These are phyloP conservation scores for Russula olivacea DNA, from an alignment of 768 basidiomycete genomes.

Conservation along the genomic window DNA sequence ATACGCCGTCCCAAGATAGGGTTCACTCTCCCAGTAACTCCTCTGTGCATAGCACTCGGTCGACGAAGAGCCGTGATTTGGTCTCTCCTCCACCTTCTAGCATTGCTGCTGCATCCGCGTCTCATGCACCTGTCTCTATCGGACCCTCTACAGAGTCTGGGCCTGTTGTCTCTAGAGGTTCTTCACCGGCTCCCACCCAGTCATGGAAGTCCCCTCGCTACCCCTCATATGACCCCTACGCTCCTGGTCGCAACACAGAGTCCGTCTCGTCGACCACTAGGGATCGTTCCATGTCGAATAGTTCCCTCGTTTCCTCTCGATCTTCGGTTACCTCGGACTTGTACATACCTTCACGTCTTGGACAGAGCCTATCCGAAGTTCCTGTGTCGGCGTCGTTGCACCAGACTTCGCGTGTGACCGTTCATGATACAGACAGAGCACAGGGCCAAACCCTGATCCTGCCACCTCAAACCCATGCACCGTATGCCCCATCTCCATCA, in stretches of 20 bases:
- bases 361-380: slow-evolving; percentile 16
- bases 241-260: slow-evolving; percentile 13
- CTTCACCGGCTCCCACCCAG: slow-evolving; percentile 24
- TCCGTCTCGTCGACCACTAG: slow-evolving; percentile 4
- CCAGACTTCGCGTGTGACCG: slow-evolving; percentile 6
- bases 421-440: slow-evolving; percentile 16
- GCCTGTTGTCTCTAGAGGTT: slow-evolving; percentile 19
- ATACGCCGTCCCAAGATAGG: slow-evolving; percentile 6
- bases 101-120: slow-evolving; percentile 15
- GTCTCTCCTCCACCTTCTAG: slow-evolving; percentile 15
- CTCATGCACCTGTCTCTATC: slow-evolving; percentile 22
- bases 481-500: slow-evolving; percentile 83
- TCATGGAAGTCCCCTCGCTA: slow-evolving; percentile 20
- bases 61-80: slow-evolving; percentile 11
- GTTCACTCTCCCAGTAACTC: slow-evolving; percentile 16
- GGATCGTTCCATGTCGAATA: slow-evolving; percentile 42
- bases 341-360: slow-evolving; percentile 36
- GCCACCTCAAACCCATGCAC: slow-evolving; percentile 39
- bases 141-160: slow-evolving; percentile 24
- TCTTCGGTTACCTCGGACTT: slow-evolving; percentile 31
- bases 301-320: slow-evolving; percentile 36
- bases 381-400: slow-evolving; percentile 6
- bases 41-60: slow-evolving; percentile 17
- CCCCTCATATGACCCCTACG: slow-evolving; percentile 25
- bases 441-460: slow-evolving; percentile 27